These are phyloP conservation scores for Solanum etuberosum DNA, from an alignment of 257 asterid genomes.

Conservation along the genomic window DNA sequence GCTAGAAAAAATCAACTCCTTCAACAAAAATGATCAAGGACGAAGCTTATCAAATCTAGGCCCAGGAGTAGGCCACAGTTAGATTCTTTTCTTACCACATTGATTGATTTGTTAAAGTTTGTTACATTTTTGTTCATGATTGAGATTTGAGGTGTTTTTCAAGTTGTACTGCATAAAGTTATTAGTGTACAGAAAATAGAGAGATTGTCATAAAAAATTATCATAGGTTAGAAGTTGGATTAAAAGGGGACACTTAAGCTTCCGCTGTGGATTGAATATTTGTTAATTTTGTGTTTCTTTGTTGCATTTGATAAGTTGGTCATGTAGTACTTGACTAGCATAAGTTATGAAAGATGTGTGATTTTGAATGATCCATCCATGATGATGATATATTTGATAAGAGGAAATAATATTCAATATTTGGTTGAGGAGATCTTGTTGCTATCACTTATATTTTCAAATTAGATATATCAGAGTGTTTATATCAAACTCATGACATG, in stretches of 20 bases:
- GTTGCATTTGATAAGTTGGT: neutral
- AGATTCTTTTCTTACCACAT: neutral
- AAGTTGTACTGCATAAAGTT: neutral
- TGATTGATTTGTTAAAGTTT: neutral
- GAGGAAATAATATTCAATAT: neutral
- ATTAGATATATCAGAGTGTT: neutral
- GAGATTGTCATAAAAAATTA: neutral
- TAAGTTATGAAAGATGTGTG: neutral
- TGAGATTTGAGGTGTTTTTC: neutral
- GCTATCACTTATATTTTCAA: neutral
- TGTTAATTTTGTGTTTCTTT: neutral
- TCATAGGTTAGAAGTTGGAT: neutral
- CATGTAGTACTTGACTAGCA: neutral
- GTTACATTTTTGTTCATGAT: neutral
- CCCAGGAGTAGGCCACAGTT: constrained; percentile 13
- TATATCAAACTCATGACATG: neutral
- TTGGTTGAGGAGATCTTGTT: neutral
- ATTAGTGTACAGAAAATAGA: neutral
- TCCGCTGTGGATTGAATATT: neutral
- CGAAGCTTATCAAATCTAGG: constrained; percentile 35
- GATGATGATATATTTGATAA: neutral
- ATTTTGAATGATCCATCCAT: neutral
- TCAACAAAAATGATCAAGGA: constrained; percentile 14
- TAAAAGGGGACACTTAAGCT: neutral
- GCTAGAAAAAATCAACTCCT: constrained; percentile 26